A percentile compares a stretch with the other conserved stretches of the same genome.
phyloP scores from a whole-genome alignment of 139 green algal species.

The Tetraselmis striata region DNA sequence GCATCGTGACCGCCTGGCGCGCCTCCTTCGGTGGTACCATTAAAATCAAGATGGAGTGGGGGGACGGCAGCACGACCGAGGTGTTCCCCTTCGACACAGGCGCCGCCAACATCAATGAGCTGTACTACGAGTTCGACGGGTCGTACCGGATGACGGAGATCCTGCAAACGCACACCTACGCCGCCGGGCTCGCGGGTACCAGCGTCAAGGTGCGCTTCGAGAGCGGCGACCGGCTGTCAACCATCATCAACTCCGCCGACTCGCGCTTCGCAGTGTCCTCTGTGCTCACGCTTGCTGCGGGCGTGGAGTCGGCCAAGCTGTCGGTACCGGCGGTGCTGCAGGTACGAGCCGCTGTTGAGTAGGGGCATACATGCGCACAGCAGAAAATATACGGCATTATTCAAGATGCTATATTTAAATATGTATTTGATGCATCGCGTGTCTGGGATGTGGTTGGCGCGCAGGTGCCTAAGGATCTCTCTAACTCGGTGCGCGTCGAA shows the following conservation, averaged over 20 bases:
- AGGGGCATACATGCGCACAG: too few relatives aligned
- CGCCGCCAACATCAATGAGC: not conserved
- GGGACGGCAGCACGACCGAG: not conserved
- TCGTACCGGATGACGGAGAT: not conserved
- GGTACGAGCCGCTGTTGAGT: too few relatives aligned
- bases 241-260: not conserved
- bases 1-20: not conserved
- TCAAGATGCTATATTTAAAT: too few relatives aligned
- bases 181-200: not conserved
- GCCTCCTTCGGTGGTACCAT: not conserved
- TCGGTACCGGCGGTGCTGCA: not conserved
- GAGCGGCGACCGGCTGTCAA: not conserved
- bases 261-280: not conserved
- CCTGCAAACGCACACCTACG: not conserved
- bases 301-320: not conserved
- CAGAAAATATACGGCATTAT: too few relatives aligned
- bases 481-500: not conserved
- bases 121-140: not conserved
- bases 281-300: not conserved
- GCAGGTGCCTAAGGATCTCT: not conserved
- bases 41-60: not conserved
- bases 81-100: not conserved
- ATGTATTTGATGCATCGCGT: too few relatives aligned
- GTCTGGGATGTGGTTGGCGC: too few relatives aligned
- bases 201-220: not conserved